phyloP scores from a whole-genome alignment of 2,329 filamentous ascomycete species.

The Bipolaris oryzae region DNA sequence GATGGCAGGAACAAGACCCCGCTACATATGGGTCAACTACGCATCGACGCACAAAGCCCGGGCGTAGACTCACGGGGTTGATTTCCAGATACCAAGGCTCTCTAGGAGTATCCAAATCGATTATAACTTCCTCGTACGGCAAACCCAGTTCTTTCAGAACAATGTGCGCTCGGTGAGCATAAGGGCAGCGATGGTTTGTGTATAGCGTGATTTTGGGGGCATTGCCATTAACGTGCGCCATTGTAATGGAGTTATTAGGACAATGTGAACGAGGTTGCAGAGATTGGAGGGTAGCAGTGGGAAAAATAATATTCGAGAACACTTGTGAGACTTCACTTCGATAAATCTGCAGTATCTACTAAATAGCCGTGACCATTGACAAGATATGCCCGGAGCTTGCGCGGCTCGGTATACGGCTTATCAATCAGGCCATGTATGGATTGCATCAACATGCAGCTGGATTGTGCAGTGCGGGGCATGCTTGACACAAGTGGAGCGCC shows the following conservation, averaged over 20 bases:
- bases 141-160: slow-evolving; percentile 69
- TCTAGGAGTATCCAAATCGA: slow-evolving; percentile 72
- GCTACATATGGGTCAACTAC: slow-evolving; percentile 42
- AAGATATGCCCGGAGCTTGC: neutral
- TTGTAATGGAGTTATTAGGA: slow-evolving; percentile 9
- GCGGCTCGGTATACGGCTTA: slow-evolving; percentile 23
- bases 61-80: slow-evolving; percentile 62
- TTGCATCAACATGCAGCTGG: slow-evolving; percentile 25
- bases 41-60: neutral
- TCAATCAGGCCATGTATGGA: slow-evolving; percentile 28
- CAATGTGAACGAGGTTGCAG: neutral
- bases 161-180: slow-evolving; percentile 78
- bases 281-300: neutral
- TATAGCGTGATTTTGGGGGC: slow-evolving; percentile 67
- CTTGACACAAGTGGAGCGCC: neutral
- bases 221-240: slow-evolving; percentile 33
- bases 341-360: neutral
- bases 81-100: slow-evolving; percentile 75
- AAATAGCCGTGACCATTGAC: neutral
- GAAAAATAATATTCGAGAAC: neutral
- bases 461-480: slow-evolving; percentile 24
- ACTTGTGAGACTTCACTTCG: neutral
- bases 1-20: slow-evolving; percentile 76
- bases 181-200: slow-evolving; percentile 73
- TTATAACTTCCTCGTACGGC: slow-evolving; percentile 71